Evolutionary conservation across 345 rosid species (phyloP), one percentile per base, ranked within the genome.

Genomic region (Noccaea bulbosa): DNA sequence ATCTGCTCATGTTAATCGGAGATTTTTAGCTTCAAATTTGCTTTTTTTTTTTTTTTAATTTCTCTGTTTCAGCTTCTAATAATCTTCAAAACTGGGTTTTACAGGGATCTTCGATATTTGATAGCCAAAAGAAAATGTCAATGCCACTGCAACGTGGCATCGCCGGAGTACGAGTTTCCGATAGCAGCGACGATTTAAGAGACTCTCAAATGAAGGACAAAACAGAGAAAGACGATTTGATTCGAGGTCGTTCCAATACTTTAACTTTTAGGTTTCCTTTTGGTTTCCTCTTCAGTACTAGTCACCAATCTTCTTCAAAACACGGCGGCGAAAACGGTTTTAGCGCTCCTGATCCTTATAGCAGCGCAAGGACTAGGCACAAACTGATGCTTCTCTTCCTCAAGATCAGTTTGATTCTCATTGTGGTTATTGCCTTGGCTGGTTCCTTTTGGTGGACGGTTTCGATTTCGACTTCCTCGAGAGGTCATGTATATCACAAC

Each of bases 391-490:
- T 90, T 75, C 62, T 83, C 10, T 73, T 85, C 61, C 76, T 95
- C 72, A 90, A 87, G 83, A 77, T 83, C 63, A 87, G 94, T 85
- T 84, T 95, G 75, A 77, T 83, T 81, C 65, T 83, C 41, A 92
- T 88, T 47, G 86, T 88, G 48, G 49, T 88, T 63, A 45, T 80
- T 64, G 93, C 98, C 39, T 79, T 95, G 6, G 76, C 77, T 6
- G 97, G 97, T 53, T 95, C 99, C 5, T 85, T 95, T 61, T 95
- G 93, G 94, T 95, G 98, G 99, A 84, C 99, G 0, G 11, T 95
- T 52, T 88, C 92, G 4, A 86, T 92, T 61, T 88, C 97, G 5
- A 79, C 87, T 5, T 55, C 84, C 0, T 82, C 98, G 0, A 88
- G 98, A 79, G 87, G 84, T 60, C 93, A 83, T 60, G 84, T 92